Base-by-base conservation (phyloP, 768 basidiomycete genomes). In the Termitomyces sp. region DNA sequence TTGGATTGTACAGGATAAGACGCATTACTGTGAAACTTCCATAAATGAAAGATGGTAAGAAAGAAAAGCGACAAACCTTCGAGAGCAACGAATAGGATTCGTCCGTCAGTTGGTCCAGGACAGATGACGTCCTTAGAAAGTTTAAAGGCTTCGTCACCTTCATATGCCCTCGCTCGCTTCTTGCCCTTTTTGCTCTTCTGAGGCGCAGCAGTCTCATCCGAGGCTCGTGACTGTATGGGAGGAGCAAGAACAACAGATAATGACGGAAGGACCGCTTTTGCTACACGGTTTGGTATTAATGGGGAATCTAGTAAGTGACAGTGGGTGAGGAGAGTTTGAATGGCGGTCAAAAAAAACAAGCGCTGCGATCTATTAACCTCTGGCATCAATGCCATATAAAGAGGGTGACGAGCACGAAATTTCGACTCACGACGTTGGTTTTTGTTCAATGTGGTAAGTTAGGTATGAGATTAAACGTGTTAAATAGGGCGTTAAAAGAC, bases 91-190 rank as follows among this genome's bases (percentile, higher is more conserved):
- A 89, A 66, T 22, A 88, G 58, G 22, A 75, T 70, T 26, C 81
- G 69, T 21, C 78, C 80, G 15, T 88, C 85, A 28, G 75, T 74
- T 2, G 54, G 49, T 0, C 77, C 78, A 1, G 75, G 68, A 62
- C 80, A 87, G 19, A 83, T 60, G 8, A 79, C 71, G 44, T 75
- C 66, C 44, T 73, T 72, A 2, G 76, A 66, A 8, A 70, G 62
- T 51, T 77, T 81, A 68, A 93, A 83, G 5, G 87, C 70, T 62
- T 87, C 88, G 52, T 89, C 89, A 10, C 82, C 88, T 67, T 92
- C 88, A 59, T 84, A 91, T 12, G 77, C 84, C 21, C 83, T 79
- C 19, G 78, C 76, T 45, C 85, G 75, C 66, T 89, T 93, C 66
- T 83, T 91, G 53, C 81, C 79, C 61, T 82, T 84, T 64, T 74